A percentile compares a stretch with the other conserved stretches of the same genome.
Conservation (phyloP, 2,329 filamentous ascomycete species). For the Cordyceps pruinosa region DNA sequence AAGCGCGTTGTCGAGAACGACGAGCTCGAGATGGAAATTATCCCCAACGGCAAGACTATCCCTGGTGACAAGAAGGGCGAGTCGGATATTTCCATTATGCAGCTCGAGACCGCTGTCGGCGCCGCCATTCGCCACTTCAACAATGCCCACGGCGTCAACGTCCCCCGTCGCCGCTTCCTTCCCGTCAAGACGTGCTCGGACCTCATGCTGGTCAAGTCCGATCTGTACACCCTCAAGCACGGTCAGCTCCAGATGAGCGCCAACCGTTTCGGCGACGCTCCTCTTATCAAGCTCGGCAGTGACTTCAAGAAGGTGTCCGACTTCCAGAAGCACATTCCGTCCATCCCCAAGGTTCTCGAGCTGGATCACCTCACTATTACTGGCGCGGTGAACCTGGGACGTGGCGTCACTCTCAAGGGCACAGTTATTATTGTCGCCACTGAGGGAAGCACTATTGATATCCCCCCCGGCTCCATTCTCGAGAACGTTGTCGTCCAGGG, state of each 20-base stretch:
- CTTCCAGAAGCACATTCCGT: constrained; percentile 82
- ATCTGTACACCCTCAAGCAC: constrained; percentile 97
- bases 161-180: constrained; percentile 94
- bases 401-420: constrained; percentile 92
- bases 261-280: constrained; percentile 91
- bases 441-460: constrained; percentile 95
- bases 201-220: constrained; percentile 98
- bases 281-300: constrained; percentile 94
- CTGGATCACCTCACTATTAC: constrained; percentile 96
- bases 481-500: constrained; percentile 99
- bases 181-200: constrained; percentile 99
- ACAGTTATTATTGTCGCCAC: constrained; percentile 99
- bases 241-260: constrained; percentile 96
- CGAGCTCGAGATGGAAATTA: constrained; percentile 98
- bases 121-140: constrained; percentile 98
- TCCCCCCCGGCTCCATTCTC: constrained; percentile 90
- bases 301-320: constrained; percentile 99
- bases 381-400: constrained; percentile 91
- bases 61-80: constrained; percentile 99
- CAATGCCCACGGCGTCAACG: constrained; percentile 98
- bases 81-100: constrained; percentile 92
- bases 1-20: constrained; percentile 98
- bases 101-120: constrained; percentile 97
- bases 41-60: constrained; percentile 98
- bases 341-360: constrained; percentile 85